Conservation (phyloP, 192 early-diverging fungal genomes). For the Dissophora ornata region DNA sequence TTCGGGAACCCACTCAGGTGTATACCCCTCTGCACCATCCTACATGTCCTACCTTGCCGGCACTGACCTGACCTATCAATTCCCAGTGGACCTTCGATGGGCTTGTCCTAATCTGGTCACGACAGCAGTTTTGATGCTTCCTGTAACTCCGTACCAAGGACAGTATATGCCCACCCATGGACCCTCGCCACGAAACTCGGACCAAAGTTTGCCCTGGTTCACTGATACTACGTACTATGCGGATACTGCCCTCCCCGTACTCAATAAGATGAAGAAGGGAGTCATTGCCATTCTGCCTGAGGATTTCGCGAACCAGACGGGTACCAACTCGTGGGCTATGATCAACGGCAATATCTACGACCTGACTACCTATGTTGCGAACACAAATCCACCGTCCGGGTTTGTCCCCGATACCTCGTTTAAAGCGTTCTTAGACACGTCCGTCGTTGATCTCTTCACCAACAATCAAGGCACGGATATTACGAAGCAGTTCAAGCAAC, state of each 20-base stretch:
- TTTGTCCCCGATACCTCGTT: conserved; percentile 56
- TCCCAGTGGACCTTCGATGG: conserved; percentile 63
- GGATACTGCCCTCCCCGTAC: conserved; percentile 54
- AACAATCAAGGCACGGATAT: conserved; percentile 63
- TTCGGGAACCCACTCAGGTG: conserved; percentile 17
- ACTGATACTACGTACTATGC: conserved; percentile 45
- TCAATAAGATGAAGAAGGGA: conserved; percentile 66
- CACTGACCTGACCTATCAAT: conserved; percentile 67
- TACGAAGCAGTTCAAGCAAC: conserved; percentile 55
- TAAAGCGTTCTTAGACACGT: conserved; percentile 53
- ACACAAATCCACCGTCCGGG: conserved; percentile 54
- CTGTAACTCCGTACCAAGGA: neutral
- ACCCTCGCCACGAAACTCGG: conserved; percentile 9
- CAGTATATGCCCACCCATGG: conserved; percentile 37
- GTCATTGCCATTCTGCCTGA: conserved; percentile 77
- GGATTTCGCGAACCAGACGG: conserved; percentile 59
- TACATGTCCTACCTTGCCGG: conserved; percentile 60
- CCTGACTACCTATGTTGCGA: conserved; percentile 70
- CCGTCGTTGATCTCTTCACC: conserved; percentile 54
- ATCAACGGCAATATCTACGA: conserved; percentile 77
- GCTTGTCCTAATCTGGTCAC: conserved; percentile 47
- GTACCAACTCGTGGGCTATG: conserved; percentile 57
- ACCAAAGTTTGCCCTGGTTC: conserved; percentile 32
- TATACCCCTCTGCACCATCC: conserved; percentile 36
- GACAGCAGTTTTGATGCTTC: conserved; percentile 11